phyloP scores from a whole-genome alignment of 169 alveolate genomes.

The Ichthyophthirius multifiliis region DNA sequence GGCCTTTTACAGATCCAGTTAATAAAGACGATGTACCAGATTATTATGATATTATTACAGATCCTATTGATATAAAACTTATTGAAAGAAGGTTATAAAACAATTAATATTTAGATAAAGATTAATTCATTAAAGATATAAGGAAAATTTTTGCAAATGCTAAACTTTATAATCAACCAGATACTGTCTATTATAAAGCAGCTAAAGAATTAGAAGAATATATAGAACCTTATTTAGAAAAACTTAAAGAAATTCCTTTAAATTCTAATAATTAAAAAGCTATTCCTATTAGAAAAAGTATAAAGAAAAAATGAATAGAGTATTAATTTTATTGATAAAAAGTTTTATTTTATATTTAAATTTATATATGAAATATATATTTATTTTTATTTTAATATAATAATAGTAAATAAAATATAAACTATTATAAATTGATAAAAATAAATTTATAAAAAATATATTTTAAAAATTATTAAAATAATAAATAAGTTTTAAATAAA shows the following conservation, averaged over 20 bases:
- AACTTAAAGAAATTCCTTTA: constrained; percentile 44
- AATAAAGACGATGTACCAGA: constrained; percentile 95
- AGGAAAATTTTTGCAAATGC: constrained; percentile 95
- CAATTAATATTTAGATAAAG: constrained; percentile 88
- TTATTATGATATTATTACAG: constrained; percentile 94
- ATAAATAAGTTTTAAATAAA: too few species aligned
- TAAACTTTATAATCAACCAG: constrained; percentile 91
- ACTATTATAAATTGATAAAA: too few species aligned
- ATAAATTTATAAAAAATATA: too few species aligned
- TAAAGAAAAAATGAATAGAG: constrained; percentile 17
- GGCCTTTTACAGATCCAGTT: constrained; percentile 95
- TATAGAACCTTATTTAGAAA: constrained; percentile 87
- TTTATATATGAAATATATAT: too few species aligned
- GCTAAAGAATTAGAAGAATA: constrained; percentile 94
- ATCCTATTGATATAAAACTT: constrained; percentile 96
- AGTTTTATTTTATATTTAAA: too few species aligned
- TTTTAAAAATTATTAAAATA: too few species aligned
- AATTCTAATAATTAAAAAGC: neutral
- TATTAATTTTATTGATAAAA: too few species aligned
- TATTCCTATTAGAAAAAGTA: neutral
- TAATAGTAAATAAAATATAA: too few species aligned
- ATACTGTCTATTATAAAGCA: constrained; percentile 94
- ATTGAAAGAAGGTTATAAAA: constrained; percentile 74
- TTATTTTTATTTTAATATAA: too few species aligned
- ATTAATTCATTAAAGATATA: constrained; percentile 92